These are phyloP conservation scores for Cryphonectria nitschkei DNA, from an alignment of 2,329 filamentous ascomycete genomes.

Conservation along the genomic window DNA sequence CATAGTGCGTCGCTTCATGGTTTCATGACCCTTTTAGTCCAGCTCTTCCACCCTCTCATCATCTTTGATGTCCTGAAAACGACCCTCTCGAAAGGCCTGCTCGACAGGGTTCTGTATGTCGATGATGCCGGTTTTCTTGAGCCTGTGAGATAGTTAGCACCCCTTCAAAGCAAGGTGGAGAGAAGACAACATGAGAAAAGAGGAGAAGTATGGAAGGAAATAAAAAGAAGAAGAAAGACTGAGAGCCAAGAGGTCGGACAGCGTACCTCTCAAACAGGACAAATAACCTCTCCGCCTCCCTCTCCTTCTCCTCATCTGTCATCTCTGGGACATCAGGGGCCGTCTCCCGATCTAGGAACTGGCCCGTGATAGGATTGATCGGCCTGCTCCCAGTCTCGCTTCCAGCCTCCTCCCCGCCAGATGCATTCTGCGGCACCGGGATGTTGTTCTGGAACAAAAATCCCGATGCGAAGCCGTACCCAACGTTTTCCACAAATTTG, in stretches of 20 bases:
- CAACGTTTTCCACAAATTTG: constrained; percentile 86
- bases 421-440: constrained; percentile 68
- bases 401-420: constrained; percentile 52
- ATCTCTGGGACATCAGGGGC: constrained; percentile 67
- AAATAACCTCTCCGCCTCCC: constrained; percentile 87
- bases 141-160: constrained; percentile 40
- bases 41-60: constrained; percentile 55
- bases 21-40: constrained; percentile 35
- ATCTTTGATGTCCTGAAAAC: constrained; percentile 69
- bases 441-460: constrained; percentile 87
- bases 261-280: constrained; percentile 83
- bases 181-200: too few species aligned
- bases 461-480: constrained; percentile 91
- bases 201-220: too few species aligned
- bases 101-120: constrained; percentile 80
- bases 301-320: constrained; percentile 89
- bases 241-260: neutral
- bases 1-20: constrained; percentile 5
- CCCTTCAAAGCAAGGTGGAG: neutral
- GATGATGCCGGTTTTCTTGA: constrained; percentile 76
- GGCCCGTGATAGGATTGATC: constrained; percentile 86
- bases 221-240: too few species aligned
- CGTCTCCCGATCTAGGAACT: constrained; percentile 72
- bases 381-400: constrained; percentile 38
- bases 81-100: constrained; percentile 68